A percentile compares a stretch with the other conserved stretches of the same genome.
phyloP scores from a whole-genome alignment of 495 filamentous ascomycete species.

The Aspergillus funiculosus region DNA sequence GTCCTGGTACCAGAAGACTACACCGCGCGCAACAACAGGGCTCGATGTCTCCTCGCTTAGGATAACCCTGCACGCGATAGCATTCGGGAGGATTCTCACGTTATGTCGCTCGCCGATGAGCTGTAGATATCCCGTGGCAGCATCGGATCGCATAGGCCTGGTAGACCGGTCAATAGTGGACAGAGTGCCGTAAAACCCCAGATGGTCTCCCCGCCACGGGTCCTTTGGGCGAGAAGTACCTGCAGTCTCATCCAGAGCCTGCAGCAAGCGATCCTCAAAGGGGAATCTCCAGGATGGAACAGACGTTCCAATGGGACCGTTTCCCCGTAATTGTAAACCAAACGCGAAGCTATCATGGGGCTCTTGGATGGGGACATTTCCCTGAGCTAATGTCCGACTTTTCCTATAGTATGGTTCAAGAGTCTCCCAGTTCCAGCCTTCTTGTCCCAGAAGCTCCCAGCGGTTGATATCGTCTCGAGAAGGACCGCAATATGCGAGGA shows the following conservation, averaged over 20 bases:
- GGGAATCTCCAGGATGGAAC: background rate
- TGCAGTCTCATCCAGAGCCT: background rate
- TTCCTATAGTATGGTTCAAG: background rate
- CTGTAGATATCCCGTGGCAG: too few species aligned
- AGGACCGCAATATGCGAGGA: constrained; percentile 36
- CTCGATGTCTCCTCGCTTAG: too few species aligned
- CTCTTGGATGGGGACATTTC: background rate
- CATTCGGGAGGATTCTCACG: too few species aligned
- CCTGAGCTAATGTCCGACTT: background rate
- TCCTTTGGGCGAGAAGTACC: background rate
- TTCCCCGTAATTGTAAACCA: background rate
- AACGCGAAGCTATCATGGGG: background rate
- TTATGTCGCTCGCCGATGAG: too few species aligned
- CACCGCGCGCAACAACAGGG: too few species aligned
- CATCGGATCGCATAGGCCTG: too few species aligned
- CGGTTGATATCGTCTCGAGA: background rate
- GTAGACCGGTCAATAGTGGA: background rate
- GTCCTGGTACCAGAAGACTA: too few species aligned
- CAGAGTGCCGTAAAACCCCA: constrained; percentile 16
- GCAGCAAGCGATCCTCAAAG: background rate
- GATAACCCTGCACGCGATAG: too few species aligned
- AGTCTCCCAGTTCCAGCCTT: background rate
- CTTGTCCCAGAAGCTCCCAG: background rate
- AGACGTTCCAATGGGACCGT: background rate
- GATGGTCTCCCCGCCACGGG: background rate